phyloP scores from a whole-genome alignment of 805 yeast species.

The Candida hungchunana region DNA sequence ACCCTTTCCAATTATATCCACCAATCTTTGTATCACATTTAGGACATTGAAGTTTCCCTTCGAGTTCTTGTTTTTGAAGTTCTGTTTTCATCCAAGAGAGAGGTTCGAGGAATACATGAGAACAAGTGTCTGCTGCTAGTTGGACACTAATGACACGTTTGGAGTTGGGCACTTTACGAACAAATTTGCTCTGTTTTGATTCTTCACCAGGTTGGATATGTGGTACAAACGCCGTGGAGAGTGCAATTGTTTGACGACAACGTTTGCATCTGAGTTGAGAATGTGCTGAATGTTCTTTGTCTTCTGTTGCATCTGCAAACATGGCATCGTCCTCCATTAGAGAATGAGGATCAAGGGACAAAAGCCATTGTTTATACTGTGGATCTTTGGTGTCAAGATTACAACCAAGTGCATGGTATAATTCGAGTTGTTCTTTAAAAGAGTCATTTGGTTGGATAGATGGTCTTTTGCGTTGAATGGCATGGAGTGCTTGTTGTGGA shows the following conservation, averaged over 20 bases:
- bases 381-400: slow-evolving; percentile 29
- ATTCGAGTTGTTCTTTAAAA: slow-evolving; percentile 65
- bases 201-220: slow-evolving; percentile 66
- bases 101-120: slow-evolving; percentile 87
- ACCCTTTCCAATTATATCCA: slow-evolving; percentile 91
- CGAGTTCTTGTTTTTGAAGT: slow-evolving; percentile 59
- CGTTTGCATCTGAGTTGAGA: slow-evolving; percentile 67
- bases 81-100: slow-evolving; percentile 88
- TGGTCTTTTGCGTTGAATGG: slow-evolving; percentile 61
- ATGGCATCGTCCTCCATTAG: slow-evolving; percentile 24
- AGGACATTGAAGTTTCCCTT: slow-evolving; percentile 85
- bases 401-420: slow-evolving; percentile 49
- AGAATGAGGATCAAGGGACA: too few species aligned
- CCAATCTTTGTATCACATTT: slow-evolving; percentile 85
- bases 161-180: slow-evolving; percentile 58
- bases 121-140: slow-evolving; percentile 59
- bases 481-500: slow-evolving; percentile 62
- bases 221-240: slow-evolving; percentile 52
- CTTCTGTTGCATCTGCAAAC: slow-evolving; percentile 26
- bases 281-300: slow-evolving; percentile 18
- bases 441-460: slow-evolving; percentile 68
- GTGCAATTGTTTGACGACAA: slow-evolving; percentile 72
- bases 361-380: slow-evolving; percentile 40
- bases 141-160: slow-evolving; percentile 55
- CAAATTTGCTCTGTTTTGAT: slow-evolving; percentile 62